Percentiles rank a stretch among this genome's conserved stretches.
Conservation (phyloP, 495 filamentous ascomycete species). For the Penicillium flavigenum region DNA sequence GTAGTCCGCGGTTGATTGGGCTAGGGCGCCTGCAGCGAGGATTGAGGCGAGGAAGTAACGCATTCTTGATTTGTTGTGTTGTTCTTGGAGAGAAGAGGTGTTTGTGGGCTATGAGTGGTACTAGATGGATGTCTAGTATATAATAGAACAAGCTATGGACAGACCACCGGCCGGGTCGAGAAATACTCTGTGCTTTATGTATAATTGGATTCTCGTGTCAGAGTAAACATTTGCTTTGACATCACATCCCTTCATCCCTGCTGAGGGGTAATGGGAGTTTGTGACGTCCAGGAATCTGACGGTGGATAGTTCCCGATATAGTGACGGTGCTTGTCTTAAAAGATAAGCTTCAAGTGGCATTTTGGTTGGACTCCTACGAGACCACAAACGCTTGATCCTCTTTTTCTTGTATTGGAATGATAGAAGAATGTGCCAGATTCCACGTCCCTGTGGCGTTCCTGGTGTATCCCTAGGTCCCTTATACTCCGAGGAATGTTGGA, state of each 20-base stretch:
- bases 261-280: background rate
- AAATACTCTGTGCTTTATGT: conserved; percentile 16
- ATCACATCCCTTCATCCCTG: conserved; percentile 24
- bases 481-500: conserved; percentile 25
- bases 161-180: background rate
- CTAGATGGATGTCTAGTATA: background rate
- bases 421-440: conserved; percentile 28
- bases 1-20: conserved; percentile 12
- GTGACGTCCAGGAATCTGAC: conserved; percentile 26
- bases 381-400: background rate
- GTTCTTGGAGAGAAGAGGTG: background rate
- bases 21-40: conserved; percentile 20
- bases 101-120: background rate
- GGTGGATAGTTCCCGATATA: conserved; percentile 3
- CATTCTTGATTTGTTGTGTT: conserved; percentile 18
- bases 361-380: background rate
- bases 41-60: conserved; percentile 25
- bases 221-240: conserved; percentile 12
- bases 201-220: conserved; percentile 3
- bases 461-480: conserved; percentile 19
- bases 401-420: conserved; percentile 26
- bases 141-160: background rate
- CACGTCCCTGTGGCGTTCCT: conserved; percentile 11
- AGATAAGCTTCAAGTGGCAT: conserved; percentile 25
- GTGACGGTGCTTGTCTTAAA: background rate